phyloP scores from a whole-genome alignment of 805 yeast species.

The Zygotorulaspora chibaensis region DNA sequence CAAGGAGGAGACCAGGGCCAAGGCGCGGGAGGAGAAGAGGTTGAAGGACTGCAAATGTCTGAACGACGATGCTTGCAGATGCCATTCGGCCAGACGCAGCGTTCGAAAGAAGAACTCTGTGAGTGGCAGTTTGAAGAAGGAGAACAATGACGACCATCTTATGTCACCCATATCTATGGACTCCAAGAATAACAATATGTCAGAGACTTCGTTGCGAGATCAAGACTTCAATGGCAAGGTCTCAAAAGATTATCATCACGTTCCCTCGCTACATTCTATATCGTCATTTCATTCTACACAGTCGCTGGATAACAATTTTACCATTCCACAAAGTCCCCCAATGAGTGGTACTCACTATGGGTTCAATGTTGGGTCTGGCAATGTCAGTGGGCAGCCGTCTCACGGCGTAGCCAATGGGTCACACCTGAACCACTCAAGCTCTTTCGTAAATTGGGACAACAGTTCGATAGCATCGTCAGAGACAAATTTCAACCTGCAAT shows the following conservation, averaged over 20 bases:
- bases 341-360: conserved; percentile 7
- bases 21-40: conserved; percentile 22
- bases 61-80: conserved; percentile 19
- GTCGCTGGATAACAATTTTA: conserved; percentile 29
- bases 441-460: conserved; percentile 17
- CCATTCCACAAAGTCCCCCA: conserved; percentile 31
- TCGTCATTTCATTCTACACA: conserved; percentile 33
- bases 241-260: conserved; percentile 30
- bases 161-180: conserved; percentile 15
- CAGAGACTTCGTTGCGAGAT: conserved; percentile 3
- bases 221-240: conserved; percentile 26
- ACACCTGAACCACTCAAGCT: conserved; percentile 3
- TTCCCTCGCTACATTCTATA: conserved; percentile 30
- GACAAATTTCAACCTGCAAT: background rate
- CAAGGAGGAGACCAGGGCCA: conserved; percentile 32
- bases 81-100: conserved; percentile 22
- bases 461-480: conserved; percentile 20
- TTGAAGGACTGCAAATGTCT: conserved; percentile 36
- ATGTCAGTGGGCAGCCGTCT: background rate
- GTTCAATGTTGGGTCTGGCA: conserved; percentile 1
- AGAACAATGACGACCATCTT: conserved; percentile 8
- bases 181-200: conserved; percentile 6
- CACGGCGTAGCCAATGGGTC: background rate
- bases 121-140: conserved; percentile 1
- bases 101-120: conserved; percentile 8